Evolutionary conservation across 1,139 yeast genomes (phyloP), one percentile per base, ranked within the genome.

Genomic region (Kluyveromyces marxianus): DNA sequence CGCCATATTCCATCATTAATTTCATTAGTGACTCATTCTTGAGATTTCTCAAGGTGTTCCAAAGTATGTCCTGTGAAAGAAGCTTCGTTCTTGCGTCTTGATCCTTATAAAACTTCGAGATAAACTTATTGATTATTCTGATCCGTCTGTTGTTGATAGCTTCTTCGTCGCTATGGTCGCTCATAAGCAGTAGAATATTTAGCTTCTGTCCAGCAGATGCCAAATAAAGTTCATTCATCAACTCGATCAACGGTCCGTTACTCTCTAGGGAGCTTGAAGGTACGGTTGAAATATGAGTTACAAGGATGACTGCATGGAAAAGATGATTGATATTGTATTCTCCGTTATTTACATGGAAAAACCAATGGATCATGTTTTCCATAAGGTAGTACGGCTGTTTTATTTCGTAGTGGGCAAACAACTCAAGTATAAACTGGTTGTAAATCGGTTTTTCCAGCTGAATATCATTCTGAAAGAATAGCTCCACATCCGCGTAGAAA

Each of bases 41-140:
- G 7, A 51, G 42, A 5, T 44, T 33, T 26, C 48, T 42, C 14
- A 58, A 39, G 6, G 46, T n/a, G n/a, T 41, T 32, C 63, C 63
- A 58, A 4, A 58, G 42, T 4, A 37, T 38, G 10, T 56, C 54
- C 35, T 52, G 50, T 5, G 61, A 57, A 24, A 58, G 40, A 24
- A 48, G 42, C 8, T 10, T 10, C 8, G 38, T 14, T 27, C 37
- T 30, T 29, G 40, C 38, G 5, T 28, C 42, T 10, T 41, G 44
- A 27, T 42, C 45, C 14, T 44, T 46, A 25, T 46, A 49, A 35
- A 46, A 44, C 41, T 41, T 45, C 25, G 36, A 35, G 34, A 44
- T 36, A 44, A 46, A 42, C 39, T 43, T 41, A 28, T 39, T 37
- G 8, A 49, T 39, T 14, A 47, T 35, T 30, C 45, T 29, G 33